Percentiles rank a stretch among this genome's conserved stretches.
Evolutionary conservation across 73 alveolate genomes (phyloP).

Genomic region (Paraurostyla sp.): DNA sequence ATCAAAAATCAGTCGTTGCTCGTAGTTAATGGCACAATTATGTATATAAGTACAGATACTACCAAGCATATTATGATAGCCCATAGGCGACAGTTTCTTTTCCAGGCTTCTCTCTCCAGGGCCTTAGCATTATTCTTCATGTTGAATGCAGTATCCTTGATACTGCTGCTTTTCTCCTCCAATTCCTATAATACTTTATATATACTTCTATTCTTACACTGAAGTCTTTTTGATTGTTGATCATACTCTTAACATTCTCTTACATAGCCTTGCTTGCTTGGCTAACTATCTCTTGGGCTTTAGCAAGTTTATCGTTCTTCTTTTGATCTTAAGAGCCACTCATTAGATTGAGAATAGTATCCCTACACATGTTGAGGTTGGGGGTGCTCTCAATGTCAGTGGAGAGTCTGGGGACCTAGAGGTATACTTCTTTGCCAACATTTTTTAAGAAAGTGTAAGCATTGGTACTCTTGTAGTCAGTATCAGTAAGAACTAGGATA

Average conservation of each 20-base stretch:
- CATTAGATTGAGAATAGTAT: constrained; percentile 2
- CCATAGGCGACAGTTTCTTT: constrained; percentile 68
- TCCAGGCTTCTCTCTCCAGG: constrained; percentile 70
- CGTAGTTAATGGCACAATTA: constrained; percentile 64
- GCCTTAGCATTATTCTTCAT: constrained; percentile 66
- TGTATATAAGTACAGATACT: constrained; percentile 65
- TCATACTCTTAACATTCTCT: constrained; percentile 67
- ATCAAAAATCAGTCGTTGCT: too few relatives aligned
- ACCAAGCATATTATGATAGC: constrained; percentile 62
- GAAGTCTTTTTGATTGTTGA: constrained; percentile 50
- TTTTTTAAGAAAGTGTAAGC: constrained; percentile 66
- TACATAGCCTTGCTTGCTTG: constrained; percentile 64
- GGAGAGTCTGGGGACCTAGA: neutral
- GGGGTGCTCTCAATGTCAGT: neutral
- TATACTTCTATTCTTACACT: constrained; percentile 7
- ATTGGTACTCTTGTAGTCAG: constrained; percentile 22
- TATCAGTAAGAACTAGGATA: constrained; percentile 50
- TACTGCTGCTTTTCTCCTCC: constrained; percentile 53
- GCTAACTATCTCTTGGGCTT: constrained; percentile 62
- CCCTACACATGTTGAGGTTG: constrained; percentile 31
- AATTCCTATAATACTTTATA: constrained; percentile 23
- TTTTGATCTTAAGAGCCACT: neutral
- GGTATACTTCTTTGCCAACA: constrained; percentile 12
- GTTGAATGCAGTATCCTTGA: constrained; percentile 67
- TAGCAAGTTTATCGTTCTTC: constrained; percentile 62